Evolutionary conservation across 495 filamentous ascomycete species (phyloP).

Genomic region (Penicillium daleae): DNA sequence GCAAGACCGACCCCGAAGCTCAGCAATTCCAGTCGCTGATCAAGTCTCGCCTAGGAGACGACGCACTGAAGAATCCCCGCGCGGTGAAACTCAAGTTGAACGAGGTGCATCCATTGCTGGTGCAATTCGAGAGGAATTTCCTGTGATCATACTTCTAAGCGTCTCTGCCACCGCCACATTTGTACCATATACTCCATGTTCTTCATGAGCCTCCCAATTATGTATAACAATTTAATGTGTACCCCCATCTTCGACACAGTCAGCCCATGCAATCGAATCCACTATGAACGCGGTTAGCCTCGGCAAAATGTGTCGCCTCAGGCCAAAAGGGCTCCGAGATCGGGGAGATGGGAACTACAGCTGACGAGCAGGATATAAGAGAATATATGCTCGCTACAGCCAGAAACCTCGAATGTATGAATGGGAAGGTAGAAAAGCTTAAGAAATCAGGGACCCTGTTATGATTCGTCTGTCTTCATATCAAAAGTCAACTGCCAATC

Average conservation of each 20-base stretch:
- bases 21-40: slow-evolving; percentile 39
- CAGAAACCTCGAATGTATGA: background rate
- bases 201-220: background rate
- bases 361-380: background rate
- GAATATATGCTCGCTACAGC: background rate
- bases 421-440: background rate
- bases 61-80: slow-evolving; percentile 41
- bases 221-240: slow-evolving; percentile 15
- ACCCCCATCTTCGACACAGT: background rate
- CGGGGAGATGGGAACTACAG: slow-evolving; percentile 18
- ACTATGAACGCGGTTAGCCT: slow-evolving; percentile 26
- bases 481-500: background rate
- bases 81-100: slow-evolving; percentile 44
- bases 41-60: slow-evolving; percentile 32
- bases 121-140: slow-evolving; percentile 47
- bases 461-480: background rate
- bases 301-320: slow-evolving; percentile 19
- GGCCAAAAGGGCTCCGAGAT: slow-evolving; percentile 25
- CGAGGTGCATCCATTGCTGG: slow-evolving; percentile 44
- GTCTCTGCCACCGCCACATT: slow-evolving; percentile 5
- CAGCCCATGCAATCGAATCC: slow-evolving; percentile 7
- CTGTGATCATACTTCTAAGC: slow-evolving; percentile 17
- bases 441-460: background rate
- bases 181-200: slow-evolving; percentile 12
- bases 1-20: slow-evolving; percentile 37